These are phyloP conservation scores for Golubevia sp. DNA, from an alignment of 1,284 basidiomycete species.

Conservation along the genomic window DNA sequence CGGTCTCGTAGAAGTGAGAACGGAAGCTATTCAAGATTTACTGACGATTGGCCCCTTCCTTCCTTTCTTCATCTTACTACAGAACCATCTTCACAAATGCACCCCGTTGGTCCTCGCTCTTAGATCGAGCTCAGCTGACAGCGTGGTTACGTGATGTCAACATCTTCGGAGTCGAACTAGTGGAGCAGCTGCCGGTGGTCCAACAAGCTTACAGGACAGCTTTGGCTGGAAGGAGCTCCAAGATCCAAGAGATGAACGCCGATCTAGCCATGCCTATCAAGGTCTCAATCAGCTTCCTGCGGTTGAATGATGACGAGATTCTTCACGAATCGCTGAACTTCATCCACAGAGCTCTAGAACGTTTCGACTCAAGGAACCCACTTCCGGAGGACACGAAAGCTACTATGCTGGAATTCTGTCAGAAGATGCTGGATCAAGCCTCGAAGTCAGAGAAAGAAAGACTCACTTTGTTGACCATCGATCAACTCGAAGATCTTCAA, in stretches of 20 bases:
- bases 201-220: constrained; percentile 23
- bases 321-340: constrained; percentile 46
- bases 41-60: too few relatives aligned
- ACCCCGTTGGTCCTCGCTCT: constrained; percentile 41
- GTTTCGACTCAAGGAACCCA: not conserved
- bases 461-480: constrained; percentile 35
- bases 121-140: constrained; percentile 38
- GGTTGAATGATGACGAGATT: constrained; percentile 58
- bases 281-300: constrained; percentile 46
- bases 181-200: constrained; percentile 38
- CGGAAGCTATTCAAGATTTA: too few relatives aligned
- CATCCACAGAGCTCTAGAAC: constrained; percentile 39
- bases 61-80: too few relatives aligned
- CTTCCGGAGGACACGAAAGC: not conserved
- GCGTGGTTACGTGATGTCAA: constrained; percentile 57
- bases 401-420: constrained; percentile 26
- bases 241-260: constrained; percentile 24
- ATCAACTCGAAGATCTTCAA: constrained; percentile 43
- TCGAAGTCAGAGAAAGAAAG: constrained; percentile 22
- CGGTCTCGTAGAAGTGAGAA: too few relatives aligned
- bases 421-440: constrained; percentile 34
- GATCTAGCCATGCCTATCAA: constrained; percentile 42
- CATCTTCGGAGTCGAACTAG: constrained; percentile 49
- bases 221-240: not conserved
- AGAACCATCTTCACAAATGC: constrained; percentile 42